Base-by-base conservation (phyloP, 2,329 filamentous ascomycete genomes). In the Arthrobotrys sphaeroides region DNA sequence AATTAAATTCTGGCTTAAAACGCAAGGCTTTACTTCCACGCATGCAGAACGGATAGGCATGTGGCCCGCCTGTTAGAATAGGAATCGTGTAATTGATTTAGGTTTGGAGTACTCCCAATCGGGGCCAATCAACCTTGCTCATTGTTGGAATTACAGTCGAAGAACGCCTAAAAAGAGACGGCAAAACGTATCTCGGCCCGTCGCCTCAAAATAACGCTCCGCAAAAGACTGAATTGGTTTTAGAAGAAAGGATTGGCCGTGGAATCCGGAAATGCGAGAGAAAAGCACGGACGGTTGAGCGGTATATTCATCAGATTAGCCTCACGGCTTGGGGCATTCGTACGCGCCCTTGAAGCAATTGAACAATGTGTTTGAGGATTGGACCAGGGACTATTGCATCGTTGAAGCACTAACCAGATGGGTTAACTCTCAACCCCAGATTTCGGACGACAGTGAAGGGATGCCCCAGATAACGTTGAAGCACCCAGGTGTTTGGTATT, bases 381-480 rank as follows among this genome's bases (percentile, higher is more conserved):
- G 36, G 12, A 6, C 28, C 47, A 22, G 26, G 18, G 6, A n/a
- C 28, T 10, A 36, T 18, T 38, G 13, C n/a, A n/a, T n/a, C 28
- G n/a, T 24, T 55, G 13, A 55, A n/a, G 26, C 31, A 55, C 31
- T 55, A 55, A 55, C 51, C 51, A 38, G 16, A 55, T 38, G 51
- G 51, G 51, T 55, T 24, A 55, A 55, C 31, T 55, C 7, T 55
- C 22, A 55, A 38, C 51, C 51, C 51, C 51, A 55, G 51, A 38
- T 55, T 55, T 55, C 51, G 51, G 51, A 55, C 51, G 51, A 55
- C 10, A 55, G 9, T 38, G 31, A 22, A 55, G 51, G 51, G 28
- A 55, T 55, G 51, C 51, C 51, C 51, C 51, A 38, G 51, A 55
- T 22, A 55, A 33, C 51, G 51, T 22, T 55, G 51, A 55, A 38